These are phyloP conservation scores for Atkinsonella hypoxylon DNA, from an alignment of 2,329 filamentous ascomycete species.

Conservation along the genomic window DNA sequence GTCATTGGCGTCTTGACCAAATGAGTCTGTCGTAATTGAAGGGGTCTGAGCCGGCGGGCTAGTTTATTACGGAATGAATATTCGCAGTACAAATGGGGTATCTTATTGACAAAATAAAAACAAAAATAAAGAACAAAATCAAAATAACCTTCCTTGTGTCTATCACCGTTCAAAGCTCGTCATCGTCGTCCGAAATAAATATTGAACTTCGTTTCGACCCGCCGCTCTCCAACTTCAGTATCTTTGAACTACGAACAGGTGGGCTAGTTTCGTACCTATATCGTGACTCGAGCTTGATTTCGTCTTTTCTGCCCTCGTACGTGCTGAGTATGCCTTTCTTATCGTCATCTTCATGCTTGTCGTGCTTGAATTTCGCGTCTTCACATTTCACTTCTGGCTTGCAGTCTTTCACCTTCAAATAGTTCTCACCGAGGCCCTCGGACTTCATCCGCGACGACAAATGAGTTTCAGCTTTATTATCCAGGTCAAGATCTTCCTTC, in stretches of 20 bases:
- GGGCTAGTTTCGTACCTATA: not conserved
- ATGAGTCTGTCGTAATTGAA: conserved; percentile 12
- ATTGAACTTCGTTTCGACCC: conserved; percentile 20
- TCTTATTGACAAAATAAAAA: conserved; percentile 9
- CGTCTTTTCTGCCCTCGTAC: not conserved
- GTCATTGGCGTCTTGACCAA: conserved; percentile 41
- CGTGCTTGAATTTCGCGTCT: conserved; percentile 2
- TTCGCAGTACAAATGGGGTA: conserved; percentile 10
- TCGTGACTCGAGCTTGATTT: not conserved
- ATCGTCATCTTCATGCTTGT: not conserved
- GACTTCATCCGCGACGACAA: not conserved
- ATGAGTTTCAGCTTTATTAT: not conserved
- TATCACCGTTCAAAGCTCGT: conserved; percentile 9
- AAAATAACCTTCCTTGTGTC: not conserved
- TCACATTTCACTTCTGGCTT: conserved; percentile 9
- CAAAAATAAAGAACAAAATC: not conserved
- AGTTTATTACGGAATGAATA: not conserved
- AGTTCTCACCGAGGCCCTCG: not conserved
- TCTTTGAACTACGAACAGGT: conserved; percentile 2
- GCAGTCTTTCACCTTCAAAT: conserved; percentile 3
- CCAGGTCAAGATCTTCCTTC: conserved; percentile 1
- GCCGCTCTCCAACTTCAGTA: conserved; percentile 9
- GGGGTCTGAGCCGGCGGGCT: not conserved
- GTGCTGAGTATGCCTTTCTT: not conserved
- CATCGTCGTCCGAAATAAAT: conserved; percentile 26